Evolutionary conservation across 345 rosid species (phyloP).

Genomic region (Syzygium aqueum): DNA sequence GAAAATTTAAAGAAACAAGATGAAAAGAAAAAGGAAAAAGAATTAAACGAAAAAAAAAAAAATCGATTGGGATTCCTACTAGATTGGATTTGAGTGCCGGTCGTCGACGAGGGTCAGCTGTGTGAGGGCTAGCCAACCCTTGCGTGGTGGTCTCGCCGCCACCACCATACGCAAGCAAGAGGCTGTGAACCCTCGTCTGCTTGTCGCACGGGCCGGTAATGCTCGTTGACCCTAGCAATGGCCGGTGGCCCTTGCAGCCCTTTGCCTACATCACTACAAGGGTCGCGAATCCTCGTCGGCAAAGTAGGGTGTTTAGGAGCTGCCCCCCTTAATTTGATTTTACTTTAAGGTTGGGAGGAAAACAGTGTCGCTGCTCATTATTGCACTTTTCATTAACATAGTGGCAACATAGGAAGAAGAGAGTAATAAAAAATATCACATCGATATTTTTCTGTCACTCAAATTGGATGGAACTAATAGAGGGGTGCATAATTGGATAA

Average conservation of each 20-base stretch:
- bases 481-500: neutral
- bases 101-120: fast-evolving
- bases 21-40: neutral
- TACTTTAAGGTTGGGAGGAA: neutral
- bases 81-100: neutral
- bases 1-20: no score
- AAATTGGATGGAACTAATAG: neutral
- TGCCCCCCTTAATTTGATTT: neutral
- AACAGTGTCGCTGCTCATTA: neutral
- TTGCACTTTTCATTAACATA: neutral
- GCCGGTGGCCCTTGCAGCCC: neutral
- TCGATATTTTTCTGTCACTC: neutral
- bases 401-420: neutral
- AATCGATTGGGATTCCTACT: neutral
- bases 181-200: neutral
- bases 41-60: neutral
- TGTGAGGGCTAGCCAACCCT: neutral
- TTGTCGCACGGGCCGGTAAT: neutral
- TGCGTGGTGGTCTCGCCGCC: neutral
- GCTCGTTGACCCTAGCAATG: fast-evolving
- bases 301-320: neutral
- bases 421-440: fast-evolving
- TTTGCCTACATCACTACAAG: neutral
- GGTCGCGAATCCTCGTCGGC: neutral
- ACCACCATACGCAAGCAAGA: neutral